Evolutionary conservation across 345 rosid genomes (phyloP), one percentile per base, ranked within the genome.

Genomic region (Camelina sativa): DNA sequence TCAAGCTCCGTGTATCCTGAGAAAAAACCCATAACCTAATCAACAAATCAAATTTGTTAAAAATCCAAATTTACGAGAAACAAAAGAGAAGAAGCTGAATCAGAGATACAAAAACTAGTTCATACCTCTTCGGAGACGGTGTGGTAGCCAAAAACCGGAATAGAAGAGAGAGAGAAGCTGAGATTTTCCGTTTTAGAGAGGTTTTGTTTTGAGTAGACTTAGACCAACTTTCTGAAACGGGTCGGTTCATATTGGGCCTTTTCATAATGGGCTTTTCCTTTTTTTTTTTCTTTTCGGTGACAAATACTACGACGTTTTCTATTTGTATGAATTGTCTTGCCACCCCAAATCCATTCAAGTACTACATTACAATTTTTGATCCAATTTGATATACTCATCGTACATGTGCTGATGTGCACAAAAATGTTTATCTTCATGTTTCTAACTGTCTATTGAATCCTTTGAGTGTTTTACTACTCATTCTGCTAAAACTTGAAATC

Each of bases 1-100:
- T 61, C 41, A 35, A 69, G 79, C 70, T 69, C 13, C 37, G 65
- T 22, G 15, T 9, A 53, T 22, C 80, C 75, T 69, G 71, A 62
- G 60, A 76, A 12, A 46, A 19, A 60, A 41, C 11, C 37, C 68
- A 59, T 30, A 41, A 53, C 22, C 74, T 69, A 76, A 76, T 69
- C 70, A 69, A 76, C 13, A 55, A 69, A 32, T 8, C 65, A 62
- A 44, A 35, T 0, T 46, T 0, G 70, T 69, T 69, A 62, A 9
- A 16, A 30, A 41, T 8, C 17, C 22, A 20, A 41, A 16, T 76
- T 61, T 11, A 28, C 22, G 64, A 68, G 25, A 75, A 75, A 19
- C 50, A 76, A 51, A 48, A 52, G 8, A 48, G 53, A 75, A 40
- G 56, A 75, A 40, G 63, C 62, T 34, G 17, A 60, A 52, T 20